phyloP scores from a whole-genome alignment of 2,329 filamentous ascomycete genomes.

The Botryotinia globosa region DNA sequence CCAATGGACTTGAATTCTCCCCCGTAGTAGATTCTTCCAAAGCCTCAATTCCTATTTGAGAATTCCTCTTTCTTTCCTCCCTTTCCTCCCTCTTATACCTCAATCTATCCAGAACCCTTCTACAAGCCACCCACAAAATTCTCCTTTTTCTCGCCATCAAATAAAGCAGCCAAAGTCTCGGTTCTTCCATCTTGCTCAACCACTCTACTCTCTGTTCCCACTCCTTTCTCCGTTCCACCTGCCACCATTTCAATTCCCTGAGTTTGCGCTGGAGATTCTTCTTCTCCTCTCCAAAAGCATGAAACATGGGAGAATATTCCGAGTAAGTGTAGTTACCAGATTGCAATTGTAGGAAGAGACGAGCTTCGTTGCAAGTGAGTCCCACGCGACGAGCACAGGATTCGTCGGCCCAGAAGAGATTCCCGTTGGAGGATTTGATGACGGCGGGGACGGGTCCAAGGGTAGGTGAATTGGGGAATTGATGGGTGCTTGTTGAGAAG shows the following conservation, averaged over 20 bases:
- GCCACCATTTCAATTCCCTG: conserved; percentile 26
- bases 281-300: conserved; percentile 29
- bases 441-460: conserved; percentile 27
- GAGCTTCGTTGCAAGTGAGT: conserved; percentile 29
- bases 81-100: conserved; percentile 24
- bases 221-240: conserved; percentile 22
- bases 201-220: conserved; percentile 30
- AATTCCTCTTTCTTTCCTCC: conserved; percentile 8
- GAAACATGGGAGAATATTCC: conserved; percentile 31
- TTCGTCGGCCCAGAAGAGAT: conserved; percentile 33
- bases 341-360: conserved; percentile 28
- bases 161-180: conserved; percentile 30
- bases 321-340: conserved; percentile 29
- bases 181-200: conserved; percentile 30
- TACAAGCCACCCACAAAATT: conserved; percentile 26
- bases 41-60: conserved; percentile 16
- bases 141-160: conserved; percentile 30
- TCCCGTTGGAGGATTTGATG: conserved; percentile 31
- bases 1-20: neutral
- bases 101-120: conserved; percentile 23
- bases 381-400: conserved; percentile 30
- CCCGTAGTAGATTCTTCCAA: neutral
- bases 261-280: conserved; percentile 24
- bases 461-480: neutral
- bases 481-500: neutral